Evolutionary conservation across 805 yeast species (phyloP).

Genomic region (Ogataea philodendri): DNA sequence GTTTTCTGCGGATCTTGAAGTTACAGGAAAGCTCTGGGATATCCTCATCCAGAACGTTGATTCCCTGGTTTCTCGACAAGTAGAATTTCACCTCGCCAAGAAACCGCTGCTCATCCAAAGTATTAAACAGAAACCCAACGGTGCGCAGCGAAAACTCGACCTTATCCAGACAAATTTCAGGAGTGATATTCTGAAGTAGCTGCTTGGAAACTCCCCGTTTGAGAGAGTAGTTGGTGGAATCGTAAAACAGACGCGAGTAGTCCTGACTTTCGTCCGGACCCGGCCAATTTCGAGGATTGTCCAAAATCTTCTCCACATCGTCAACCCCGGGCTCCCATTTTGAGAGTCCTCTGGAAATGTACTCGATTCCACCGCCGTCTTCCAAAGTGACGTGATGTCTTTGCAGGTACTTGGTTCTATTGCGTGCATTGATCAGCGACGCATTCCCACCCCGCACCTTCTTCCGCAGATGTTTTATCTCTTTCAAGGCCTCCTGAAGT

Average conservation of each 20-base stretch:
- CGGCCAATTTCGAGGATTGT: neutral
- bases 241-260: neutral
- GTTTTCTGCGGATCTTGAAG: neutral
- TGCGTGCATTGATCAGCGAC: neutral
- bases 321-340: neutral
- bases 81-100: conserved; percentile 1
- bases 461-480: neutral
- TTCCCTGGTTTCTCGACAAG: neutral
- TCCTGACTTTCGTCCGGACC: neutral
- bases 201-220: neutral
- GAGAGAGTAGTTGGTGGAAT: neutral
- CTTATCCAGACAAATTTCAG: neutral
- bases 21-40: neutral
- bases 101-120: neutral
- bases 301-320: neutral
- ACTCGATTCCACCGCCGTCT: conserved; percentile 1
- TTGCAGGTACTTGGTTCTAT: neutral
- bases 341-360: conserved; percentile 2
- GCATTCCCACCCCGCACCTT: conserved; percentile 1
- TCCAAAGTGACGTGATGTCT: neutral
- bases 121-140: conserved; percentile 4
- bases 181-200: neutral
- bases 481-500: conserved; percentile 4
- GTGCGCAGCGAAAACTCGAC: conserved; percentile 1
- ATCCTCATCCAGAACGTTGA: conserved; percentile 3